Evolutionary conservation across 2,329 filamentous ascomycete genomes (phyloP), one percentile per base, ranked within the genome.

Genomic region (Arthrobotrys entomopaga): DNA sequence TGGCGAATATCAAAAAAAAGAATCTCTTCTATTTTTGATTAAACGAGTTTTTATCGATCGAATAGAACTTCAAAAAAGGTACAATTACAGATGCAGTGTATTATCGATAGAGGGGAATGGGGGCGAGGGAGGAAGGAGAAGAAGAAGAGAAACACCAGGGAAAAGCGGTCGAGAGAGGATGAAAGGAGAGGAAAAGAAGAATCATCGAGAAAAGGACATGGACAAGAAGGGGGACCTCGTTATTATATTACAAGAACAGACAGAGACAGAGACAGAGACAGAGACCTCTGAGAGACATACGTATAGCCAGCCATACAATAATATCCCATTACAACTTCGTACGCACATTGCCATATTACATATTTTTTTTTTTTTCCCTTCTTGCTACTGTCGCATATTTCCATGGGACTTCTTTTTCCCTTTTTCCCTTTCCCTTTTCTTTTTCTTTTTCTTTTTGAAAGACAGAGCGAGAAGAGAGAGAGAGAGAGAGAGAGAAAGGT

Each of bases 101-200:
- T 19, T 46, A 46, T 46, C 42, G 42, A 46, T 46, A 20, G 16
- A 16, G 24, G 56, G 48, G 29, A 59, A 59, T 16, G 38, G 7
- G 19, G 8, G 53, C 11, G 63, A 58, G 52, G 58, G 24, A 49
- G 15, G 42, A 42, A 53, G n/a, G 20, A 57, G 61, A 38, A 11
- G 10, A 46, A 34, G 54, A 54, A 53, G 24, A 42, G 38, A n/a
- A 48, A 22, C 20, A 43, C 15, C 8, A 46, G 40, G 19, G 48
- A 34, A 63, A 22, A 29, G 26, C 16, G 19, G 8, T 43, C 15
- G 64, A 59, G 53, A 66, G 29, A 52, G 16, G 43, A 46, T 52
- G 15, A 48, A 56, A 38, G 34, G 16, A 15, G 38, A 54, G 16
- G 16, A 58, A 42, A 26, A 15, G 11, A 49, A 34, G 56, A 57